Conservation (phyloP, 2,329 filamentous ascomycete species). For the Aspergillus aculeatinus region DNA sequence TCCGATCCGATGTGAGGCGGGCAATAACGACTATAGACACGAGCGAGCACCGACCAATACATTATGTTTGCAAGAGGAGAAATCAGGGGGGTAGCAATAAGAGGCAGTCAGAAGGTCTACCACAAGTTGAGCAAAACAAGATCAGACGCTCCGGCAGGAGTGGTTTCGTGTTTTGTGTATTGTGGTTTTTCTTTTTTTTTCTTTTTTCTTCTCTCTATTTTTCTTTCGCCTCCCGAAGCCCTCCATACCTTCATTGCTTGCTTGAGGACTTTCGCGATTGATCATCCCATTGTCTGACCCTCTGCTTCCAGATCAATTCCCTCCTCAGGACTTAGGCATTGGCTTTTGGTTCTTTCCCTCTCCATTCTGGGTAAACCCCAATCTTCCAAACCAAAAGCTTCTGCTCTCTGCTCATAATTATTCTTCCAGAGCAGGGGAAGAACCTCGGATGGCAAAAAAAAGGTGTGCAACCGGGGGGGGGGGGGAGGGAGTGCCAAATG, state of each 20-base stretch:
- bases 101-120: not conserved
- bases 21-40: constrained; percentile 1
- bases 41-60: constrained; percentile 4
- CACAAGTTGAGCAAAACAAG: constrained; percentile 4
- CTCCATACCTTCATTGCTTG: not conserved
- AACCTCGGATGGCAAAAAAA: constrained; percentile 11
- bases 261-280: not conserved
- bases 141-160: constrained; percentile 1
- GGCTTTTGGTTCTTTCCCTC: not conserved
- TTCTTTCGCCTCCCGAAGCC: not conserved
- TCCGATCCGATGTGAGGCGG: constrained; percentile 9
- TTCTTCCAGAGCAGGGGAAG: constrained; percentile 3
- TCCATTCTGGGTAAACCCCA: not conserved
- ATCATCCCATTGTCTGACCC: not conserved
- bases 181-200: not conserved
- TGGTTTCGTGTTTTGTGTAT: not conserved
- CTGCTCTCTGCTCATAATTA: too few relatives aligned
- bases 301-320: not conserved
- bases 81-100: not conserved
- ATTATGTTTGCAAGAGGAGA: not conserved
- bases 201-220: not conserved
- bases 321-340: too few relatives aligned
- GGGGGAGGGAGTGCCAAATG: constrained; percentile 20
- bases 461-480: not conserved
- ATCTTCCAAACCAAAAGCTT: not conserved